Evolutionary conservation across 2,329 filamentous ascomycete species (phyloP).

Genomic region (Talaromyces marneffei): DNA sequence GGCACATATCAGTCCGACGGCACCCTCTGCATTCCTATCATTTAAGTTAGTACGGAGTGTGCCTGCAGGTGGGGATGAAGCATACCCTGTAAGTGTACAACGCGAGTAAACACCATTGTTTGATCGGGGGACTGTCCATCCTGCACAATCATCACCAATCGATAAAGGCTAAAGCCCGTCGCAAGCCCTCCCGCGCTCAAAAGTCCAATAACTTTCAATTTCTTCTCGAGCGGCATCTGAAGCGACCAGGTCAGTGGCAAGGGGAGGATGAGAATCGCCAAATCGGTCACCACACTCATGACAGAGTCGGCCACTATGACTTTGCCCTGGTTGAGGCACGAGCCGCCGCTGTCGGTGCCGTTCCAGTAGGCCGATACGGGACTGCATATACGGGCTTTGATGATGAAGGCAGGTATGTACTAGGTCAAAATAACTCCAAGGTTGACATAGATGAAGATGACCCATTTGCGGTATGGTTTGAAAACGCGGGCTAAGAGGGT

Average conservation of each 20-base stretch:
- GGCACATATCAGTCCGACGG: slow-evolving; percentile 34
- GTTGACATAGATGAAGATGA: slow-evolving; percentile 32
- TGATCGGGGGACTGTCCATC: slow-evolving; percentile 27
- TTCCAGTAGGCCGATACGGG: slow-evolving; percentile 35
- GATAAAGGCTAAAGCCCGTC: slow-evolving; percentile 35
- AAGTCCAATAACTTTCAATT: slow-evolving; percentile 34
- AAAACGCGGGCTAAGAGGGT: slow-evolving; percentile 37
- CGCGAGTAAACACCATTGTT: slow-evolving; percentile 31
- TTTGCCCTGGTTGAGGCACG: slow-evolving; percentile 33
- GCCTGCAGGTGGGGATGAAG: not conserved
- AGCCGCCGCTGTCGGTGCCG: slow-evolving; percentile 17
- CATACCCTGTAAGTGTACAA: slow-evolving; percentile 36
- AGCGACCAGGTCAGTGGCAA: slow-evolving; percentile 36
- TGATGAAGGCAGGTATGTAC: slow-evolving; percentile 31
- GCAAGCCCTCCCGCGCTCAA: slow-evolving; percentile 36
- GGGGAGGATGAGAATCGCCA: slow-evolving; percentile 33
- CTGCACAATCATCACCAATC: slow-evolving; percentile 30
- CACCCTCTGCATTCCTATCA: slow-evolving; percentile 33
- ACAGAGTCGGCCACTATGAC: slow-evolving; percentile 36
- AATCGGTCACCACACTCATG: slow-evolving; percentile 34
- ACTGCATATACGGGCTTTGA: slow-evolving; percentile 36
- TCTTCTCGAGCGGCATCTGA: slow-evolving; percentile 32
- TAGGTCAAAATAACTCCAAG: slow-evolving; percentile 30
- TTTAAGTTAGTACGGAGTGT: not conserved
- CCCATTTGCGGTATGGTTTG: slow-evolving; percentile 28